Base-by-base conservation (phyloP, 768 basidiomycete species). In the Rhizopogon vinicolor region DNA sequence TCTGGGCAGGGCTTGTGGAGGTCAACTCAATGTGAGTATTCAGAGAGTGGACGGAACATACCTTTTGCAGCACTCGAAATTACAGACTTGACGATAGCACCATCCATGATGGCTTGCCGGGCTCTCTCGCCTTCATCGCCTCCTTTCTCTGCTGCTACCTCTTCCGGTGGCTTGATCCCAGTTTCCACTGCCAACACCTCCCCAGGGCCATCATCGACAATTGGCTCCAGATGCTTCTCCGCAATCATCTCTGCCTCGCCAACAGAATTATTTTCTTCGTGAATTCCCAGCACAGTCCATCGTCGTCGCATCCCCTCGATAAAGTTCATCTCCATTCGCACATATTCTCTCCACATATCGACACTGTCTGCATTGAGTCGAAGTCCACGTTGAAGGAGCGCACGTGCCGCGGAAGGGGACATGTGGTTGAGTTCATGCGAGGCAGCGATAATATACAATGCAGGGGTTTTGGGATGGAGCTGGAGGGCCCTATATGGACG, bases 271-370 rank as follows among this genome's bases (percentile, higher is more conserved):
- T 59, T 66, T 49, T 73, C 66, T 19, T 60, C 53, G 25, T 56
- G 37, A 51, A 95, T 86, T 7, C 93, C 93, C 18, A 96, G 75
- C 7, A 91, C 75, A 44, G 77, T 83, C 92, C 91, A 93, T 51
- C 93, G 77, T 59, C 89, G 74, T 40, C 89, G 75, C 46, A 95
- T 72, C 13, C 81, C 82, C 73, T 96, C 93, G 7, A 92, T 75
- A 68, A 91, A 96, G 2, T 85, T 85, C 5, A 95, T 72, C 68
- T 98, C 94, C 83, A 97, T 91, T 66, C 85, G 85, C 59, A 93
- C 84, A 66, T 94, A 96, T 69, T 95, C 93, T 19, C 77, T 77
- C 94, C 94, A 98, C 70, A 98, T 75, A 54, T 86, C 84, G 33
- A 80, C 68, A 59, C 83, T 89, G 51, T 86, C 82, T 12, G 77